Conservation (phyloP, 352 stramenopile species). For the Phytophthora aleatoria region DNA sequence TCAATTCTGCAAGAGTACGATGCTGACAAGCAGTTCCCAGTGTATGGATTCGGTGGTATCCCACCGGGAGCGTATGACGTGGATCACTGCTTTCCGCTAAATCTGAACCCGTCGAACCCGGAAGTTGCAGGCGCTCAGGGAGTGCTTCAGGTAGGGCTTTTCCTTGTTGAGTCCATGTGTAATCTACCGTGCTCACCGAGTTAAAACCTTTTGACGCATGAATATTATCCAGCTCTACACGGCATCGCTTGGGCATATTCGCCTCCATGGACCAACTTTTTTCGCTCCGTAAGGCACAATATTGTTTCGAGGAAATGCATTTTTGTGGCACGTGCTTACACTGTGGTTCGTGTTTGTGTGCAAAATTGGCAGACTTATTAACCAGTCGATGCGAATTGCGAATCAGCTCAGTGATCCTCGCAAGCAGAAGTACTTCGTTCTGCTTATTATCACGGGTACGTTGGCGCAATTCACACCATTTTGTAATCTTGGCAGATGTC, state of each 20-base stretch:
- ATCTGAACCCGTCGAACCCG: constrained; percentile 64
- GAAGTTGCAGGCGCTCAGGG: constrained; percentile 77
- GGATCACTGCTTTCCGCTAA: constrained; percentile 92
- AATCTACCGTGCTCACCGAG: background rate
- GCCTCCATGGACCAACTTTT: constrained; percentile 58
- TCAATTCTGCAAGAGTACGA: constrained; percentile 77
- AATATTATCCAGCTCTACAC: constrained; percentile 47
- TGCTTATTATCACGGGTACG: constrained; percentile 82
- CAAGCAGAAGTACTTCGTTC: constrained; percentile 86
- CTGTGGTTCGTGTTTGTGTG: constrained; percentile 1
- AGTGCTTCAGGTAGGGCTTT: constrained; percentile 59
- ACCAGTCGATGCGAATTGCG: constrained; percentile 57
- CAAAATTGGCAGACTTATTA: constrained; percentile 43
- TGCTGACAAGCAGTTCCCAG: constrained; percentile 72
- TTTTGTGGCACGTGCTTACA: constrained; percentile 9
- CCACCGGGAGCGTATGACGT: constrained; percentile 67
- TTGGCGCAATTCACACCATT: background rate
- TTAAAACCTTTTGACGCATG: background rate
- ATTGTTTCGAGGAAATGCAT: background rate
- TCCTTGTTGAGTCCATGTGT: background rate
- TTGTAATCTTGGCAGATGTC: background rate
- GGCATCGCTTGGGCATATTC: constrained; percentile 55
- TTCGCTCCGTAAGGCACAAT: constrained; percentile 51
- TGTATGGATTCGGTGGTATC: constrained; percentile 84
- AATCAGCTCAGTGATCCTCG: constrained; percentile 43